These are phyloP conservation scores for Mollisiaceae sp. DNA, from an alignment of 2,329 filamentous ascomycete species.

Conservation along the genomic window DNA sequence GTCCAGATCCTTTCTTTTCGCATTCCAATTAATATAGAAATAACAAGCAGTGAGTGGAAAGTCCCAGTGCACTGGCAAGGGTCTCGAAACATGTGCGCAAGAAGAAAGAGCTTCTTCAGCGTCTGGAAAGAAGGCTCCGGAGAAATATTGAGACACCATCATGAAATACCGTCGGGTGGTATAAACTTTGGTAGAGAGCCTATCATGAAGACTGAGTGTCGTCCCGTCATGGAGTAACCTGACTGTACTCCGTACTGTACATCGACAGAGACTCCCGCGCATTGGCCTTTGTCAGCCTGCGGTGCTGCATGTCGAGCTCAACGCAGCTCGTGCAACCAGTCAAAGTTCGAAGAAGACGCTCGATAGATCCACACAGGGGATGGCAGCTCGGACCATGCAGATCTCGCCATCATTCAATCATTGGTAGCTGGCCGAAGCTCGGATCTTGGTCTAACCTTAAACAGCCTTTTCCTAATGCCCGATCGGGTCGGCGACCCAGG, in stretches of 20 bases:
- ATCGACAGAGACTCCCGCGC: neutral
- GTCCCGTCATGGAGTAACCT: neutral
- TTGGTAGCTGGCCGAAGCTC: neutral
- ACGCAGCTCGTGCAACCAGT: neutral
- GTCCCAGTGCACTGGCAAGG: neutral
- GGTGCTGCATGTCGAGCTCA: neutral
- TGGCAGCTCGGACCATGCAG: constrained; percentile 7
- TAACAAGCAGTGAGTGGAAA: neutral
- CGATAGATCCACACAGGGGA: constrained; percentile 7
- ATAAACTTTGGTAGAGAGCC: neutral
- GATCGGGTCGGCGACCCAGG: neutral
- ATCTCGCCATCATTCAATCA: constrained; percentile 8
- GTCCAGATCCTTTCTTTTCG: neutral
- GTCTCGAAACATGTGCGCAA: neutral
- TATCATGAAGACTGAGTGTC: constrained; percentile 1
- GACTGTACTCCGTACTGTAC: no score
- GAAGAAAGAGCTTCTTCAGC: neutral
- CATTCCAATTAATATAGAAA: neutral
- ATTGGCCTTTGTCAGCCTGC: neutral
- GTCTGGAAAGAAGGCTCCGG: constrained; percentile 7
- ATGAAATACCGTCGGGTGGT: neutral
- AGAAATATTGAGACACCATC: neutral
- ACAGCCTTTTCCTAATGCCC: neutral
- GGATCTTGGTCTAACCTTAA: neutral
- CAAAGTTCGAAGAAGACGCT: neutral